Conservation (phyloP, 2,329 filamentous ascomycete species). For the Aspergillus novofumigatus region DNA sequence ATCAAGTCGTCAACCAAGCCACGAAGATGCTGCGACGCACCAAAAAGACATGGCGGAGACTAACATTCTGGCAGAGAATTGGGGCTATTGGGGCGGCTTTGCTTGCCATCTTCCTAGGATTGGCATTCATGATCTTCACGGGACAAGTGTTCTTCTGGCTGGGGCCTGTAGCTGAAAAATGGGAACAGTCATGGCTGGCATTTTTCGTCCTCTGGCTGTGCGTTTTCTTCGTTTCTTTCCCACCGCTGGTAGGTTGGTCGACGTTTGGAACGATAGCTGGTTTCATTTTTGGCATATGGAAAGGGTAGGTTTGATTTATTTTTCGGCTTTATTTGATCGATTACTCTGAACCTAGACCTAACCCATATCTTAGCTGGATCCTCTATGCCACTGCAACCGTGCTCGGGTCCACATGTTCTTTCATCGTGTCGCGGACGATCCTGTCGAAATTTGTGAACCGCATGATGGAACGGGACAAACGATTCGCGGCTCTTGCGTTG, state of each 20-base stretch:
- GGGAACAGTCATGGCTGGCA: constrained; percentile 69
- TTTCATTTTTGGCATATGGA: constrained; percentile 68
- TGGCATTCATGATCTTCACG: constrained; percentile 73
- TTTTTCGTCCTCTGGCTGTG: constrained; percentile 71
- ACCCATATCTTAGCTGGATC: constrained; percentile 62
- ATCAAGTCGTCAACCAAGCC: constrained; percentile 36
- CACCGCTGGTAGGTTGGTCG: constrained; percentile 82
- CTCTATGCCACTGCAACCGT: constrained; percentile 76
- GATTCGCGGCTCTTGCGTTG: constrained; percentile 83
- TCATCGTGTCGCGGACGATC: constrained; percentile 74
- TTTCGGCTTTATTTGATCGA: neutral
- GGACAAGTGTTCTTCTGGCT: constrained; percentile 74
- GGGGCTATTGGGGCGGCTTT: constrained; percentile 52
- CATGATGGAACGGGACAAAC: constrained; percentile 74
- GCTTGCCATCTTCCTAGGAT: constrained; percentile 50
- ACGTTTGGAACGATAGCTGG: constrained; percentile 67
- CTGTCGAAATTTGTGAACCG: constrained; percentile 74
- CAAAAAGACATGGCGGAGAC: constrained; percentile 32
- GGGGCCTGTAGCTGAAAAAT: constrained; percentile 67
- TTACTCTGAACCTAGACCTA: constrained; percentile 5
- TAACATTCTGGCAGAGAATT: constrained; percentile 56
- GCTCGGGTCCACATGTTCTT: constrained; percentile 71
- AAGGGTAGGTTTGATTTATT: constrained; percentile 54
- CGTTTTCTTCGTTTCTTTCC: constrained; percentile 75
- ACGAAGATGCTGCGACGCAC: constrained; percentile 32